Conservation (phyloP, 768 basidiomycete species). For the Fomitopsis serialis region DNA sequence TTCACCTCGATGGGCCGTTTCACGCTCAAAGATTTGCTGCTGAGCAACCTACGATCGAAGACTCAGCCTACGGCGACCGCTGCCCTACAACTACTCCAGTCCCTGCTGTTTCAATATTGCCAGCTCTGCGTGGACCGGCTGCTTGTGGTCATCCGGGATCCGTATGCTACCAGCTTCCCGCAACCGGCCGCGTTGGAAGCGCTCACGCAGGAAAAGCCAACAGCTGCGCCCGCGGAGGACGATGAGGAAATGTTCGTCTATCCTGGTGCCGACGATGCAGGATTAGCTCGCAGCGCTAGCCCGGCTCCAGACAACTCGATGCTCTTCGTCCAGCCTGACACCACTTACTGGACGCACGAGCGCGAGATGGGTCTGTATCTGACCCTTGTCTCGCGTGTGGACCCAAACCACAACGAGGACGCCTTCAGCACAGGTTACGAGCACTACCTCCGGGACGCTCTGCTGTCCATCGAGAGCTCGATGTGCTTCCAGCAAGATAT, state of each 20-base stretch:
- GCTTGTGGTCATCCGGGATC: slow-evolving; percentile 63
- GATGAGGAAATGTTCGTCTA: slow-evolving; percentile 50
- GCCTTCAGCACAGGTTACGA: slow-evolving; percentile 83
- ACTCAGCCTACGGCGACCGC: slow-evolving; percentile 63
- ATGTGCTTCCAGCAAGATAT: slow-evolving; percentile 46
- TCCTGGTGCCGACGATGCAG: slow-evolving; percentile 32
- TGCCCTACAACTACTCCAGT: slow-evolving; percentile 76
- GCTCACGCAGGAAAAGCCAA: slow-evolving; percentile 4
- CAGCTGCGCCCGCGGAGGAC: slow-evolving; percentile 31
- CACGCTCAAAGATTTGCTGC: slow-evolving; percentile 84
- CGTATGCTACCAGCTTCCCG: slow-evolving; percentile 70
- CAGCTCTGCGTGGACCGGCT: slow-evolving; percentile 60
- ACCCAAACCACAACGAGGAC: slow-evolving; percentile 63
- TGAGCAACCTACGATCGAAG: slow-evolving; percentile 70
- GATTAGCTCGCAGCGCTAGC: not conserved
- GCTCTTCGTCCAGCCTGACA: slow-evolving; percentile 55
- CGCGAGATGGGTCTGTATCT: slow-evolving; percentile 81
- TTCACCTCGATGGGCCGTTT: slow-evolving; percentile 86
- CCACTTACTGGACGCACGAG: slow-evolving; percentile 75
- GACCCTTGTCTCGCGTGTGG: slow-evolving; percentile 70
- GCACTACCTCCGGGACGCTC: slow-evolving; percentile 75
- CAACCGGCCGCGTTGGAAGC: slow-evolving; percentile 35
- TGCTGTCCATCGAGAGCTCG: slow-evolving; percentile 62
- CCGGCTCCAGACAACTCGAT: slow-evolving; percentile 2
- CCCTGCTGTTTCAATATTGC: slow-evolving; percentile 69